Evolutionary conservation across 108 stramenopile species (phyloP).

Genomic region (Chaetoceros tenuissimus): DNA sequence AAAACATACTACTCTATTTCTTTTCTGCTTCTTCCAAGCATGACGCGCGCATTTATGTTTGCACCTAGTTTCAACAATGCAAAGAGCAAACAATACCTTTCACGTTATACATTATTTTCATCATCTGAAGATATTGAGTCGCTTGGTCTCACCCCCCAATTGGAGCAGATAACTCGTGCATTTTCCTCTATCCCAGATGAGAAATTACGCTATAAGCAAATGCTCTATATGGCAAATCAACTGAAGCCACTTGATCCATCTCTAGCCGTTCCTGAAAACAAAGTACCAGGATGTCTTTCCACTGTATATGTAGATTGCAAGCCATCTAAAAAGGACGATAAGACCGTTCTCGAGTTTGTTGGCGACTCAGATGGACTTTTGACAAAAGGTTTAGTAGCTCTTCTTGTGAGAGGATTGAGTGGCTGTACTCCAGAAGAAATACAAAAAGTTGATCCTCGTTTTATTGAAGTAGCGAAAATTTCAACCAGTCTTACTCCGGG

Average conservation of each 20-base stretch:
- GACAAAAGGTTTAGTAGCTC: conserved; percentile 90
- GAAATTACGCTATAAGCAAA: conserved; percentile 89
- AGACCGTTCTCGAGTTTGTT: conserved; percentile 52
- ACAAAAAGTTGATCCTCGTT: conserved; percentile 74
- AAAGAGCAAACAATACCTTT: no score
- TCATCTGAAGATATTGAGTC: conserved; percentile 20
- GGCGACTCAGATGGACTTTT: conserved; percentile 94
- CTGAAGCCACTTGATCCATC: conserved; percentile 41
- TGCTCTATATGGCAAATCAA: conserved; percentile 86
- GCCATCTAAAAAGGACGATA: conserved; percentile 23
- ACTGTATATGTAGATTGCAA: conserved; percentile 74
- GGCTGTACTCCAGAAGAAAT: conserved; percentile 69
- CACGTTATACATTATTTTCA: no score
- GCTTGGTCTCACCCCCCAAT: conserved; percentile 66
- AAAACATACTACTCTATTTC: no score
- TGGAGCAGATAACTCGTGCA: conserved; percentile 64
- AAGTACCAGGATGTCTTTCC: conserved; percentile 88
- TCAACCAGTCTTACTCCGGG: conserved; percentile 87
- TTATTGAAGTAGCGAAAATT: conserved; percentile 82
- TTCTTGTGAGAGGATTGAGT: conserved; percentile 62
- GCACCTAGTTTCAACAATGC: no score
- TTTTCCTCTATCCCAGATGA: conserved; percentile 79
- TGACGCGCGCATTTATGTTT: no score
- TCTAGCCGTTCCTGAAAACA: conserved; percentile 63
- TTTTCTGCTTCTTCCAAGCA: no score